Percentiles rank a stretch among this genome's conserved stretches.
These are phyloP conservation scores for Pharnaceum exiguum DNA, from an alignment of 148 eudicot genomes.

Conservation along the genomic window DNA sequence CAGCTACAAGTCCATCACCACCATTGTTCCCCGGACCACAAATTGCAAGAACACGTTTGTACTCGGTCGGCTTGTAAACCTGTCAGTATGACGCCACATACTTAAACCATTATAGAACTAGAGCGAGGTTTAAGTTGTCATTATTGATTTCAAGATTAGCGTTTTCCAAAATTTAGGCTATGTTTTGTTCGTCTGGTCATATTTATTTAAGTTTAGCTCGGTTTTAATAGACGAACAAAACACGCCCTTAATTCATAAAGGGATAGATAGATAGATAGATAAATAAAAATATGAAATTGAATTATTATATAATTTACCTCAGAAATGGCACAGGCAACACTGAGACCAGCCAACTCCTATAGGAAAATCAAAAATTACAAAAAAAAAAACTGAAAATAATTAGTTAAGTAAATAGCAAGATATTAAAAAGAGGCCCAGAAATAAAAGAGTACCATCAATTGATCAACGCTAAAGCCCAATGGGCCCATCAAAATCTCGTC, in stretches of 20 bases:
- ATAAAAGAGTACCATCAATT: constrained; percentile 53
- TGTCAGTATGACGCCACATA: constrained; percentile 22
- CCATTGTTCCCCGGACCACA: constrained; percentile 99
- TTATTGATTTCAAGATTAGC: too few species aligned
- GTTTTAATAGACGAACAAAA: too few species aligned
- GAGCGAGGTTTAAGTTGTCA: not conserved
- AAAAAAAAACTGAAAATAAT: not conserved
- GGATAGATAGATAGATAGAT: too few species aligned
- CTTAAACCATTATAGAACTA: not conserved
- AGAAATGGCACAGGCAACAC: constrained; percentile 85
- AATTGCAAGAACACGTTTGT: constrained; percentile 70
- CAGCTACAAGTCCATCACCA: constrained; percentile 98
- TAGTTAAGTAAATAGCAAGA: not conserved
- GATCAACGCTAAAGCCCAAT: constrained; percentile 90
- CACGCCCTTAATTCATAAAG: too few species aligned
- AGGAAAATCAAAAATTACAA: not conserved
- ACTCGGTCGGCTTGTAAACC: constrained; percentile 71
- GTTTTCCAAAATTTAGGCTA: too few species aligned
- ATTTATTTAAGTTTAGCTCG: too few species aligned
- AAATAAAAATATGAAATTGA: not conserved
- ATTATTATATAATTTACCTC: constrained; percentile 45
- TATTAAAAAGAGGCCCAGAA: too few species aligned
- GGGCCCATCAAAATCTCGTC: constrained; percentile 91
- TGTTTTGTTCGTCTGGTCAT: too few species aligned
- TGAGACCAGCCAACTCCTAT: constrained; percentile 95